Evolutionary conservation across 345 rosid genomes (phyloP).

Genomic region (Acer yangbiense): DNA sequence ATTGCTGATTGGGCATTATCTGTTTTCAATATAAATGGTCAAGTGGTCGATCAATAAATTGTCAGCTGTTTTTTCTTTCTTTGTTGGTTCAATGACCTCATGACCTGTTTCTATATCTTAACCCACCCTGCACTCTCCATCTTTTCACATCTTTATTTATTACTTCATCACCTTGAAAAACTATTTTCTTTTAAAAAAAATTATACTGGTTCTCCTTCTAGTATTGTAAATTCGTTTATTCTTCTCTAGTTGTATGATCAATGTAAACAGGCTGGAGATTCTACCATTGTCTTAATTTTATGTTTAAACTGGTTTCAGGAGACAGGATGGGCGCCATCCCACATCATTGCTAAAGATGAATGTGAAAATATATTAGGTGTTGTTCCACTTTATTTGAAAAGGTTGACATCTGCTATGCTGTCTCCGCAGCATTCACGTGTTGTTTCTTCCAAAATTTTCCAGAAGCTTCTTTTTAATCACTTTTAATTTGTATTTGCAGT

Average conservation of each 20-base stretch:
- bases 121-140: background rate
- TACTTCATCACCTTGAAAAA: background rate
- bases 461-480: slow-evolving; percentile 18
- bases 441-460: slow-evolving; percentile 12
- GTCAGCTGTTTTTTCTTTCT: background rate
- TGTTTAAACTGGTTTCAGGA: slow-evolving; percentile 49
- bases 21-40: background rate
- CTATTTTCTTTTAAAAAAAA: background rate
- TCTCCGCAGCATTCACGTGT: slow-evolving; percentile 15
- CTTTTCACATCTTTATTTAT: too few species aligned
- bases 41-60: background rate
- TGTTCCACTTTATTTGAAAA: slow-evolving; percentile 93
- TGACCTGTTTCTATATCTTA: background rate
- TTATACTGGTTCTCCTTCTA: background rate
- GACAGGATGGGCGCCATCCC: slow-evolving; percentile 91
- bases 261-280: background rate
- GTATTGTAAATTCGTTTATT: background rate
- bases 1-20: background rate
- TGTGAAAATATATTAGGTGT: slow-evolving; percentile 68
- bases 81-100: background rate
- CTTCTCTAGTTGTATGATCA: background rate
- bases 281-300: slow-evolving; percentile 11
- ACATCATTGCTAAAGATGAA: slow-evolving; percentile 83
- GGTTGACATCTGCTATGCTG: slow-evolving; percentile 46
- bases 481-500: slow-evolving; percentile 48